Conservation (phyloP, 2,329 filamentous ascomycete genomes). For the Dactylonectria estremocensis region DNA sequence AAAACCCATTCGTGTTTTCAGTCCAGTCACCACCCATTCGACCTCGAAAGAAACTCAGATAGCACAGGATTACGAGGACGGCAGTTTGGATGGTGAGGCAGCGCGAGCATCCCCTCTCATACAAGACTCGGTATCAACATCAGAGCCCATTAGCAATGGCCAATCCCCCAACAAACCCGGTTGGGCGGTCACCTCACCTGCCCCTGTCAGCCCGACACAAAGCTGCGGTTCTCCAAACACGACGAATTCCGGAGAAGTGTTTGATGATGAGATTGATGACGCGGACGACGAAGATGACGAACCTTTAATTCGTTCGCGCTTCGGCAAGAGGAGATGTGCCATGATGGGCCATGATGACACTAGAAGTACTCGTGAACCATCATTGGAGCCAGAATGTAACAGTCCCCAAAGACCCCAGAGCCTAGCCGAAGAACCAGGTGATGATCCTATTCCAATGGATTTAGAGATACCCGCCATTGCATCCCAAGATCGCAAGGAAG, state of each 20-base stretch:
- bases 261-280: constrained; percentile 14
- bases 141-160: background rate
- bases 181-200: too few relatives aligned
- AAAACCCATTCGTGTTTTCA: background rate
- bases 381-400: constrained; percentile 15
- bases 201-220: background rate
- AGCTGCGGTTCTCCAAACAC: background rate
- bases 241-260: constrained; percentile 14
- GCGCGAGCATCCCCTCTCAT: background rate
- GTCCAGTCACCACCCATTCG: background rate
- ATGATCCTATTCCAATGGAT: constrained; percentile 8
- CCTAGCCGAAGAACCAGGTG: constrained; percentile 17
- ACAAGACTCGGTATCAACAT: constrained; percentile 1
- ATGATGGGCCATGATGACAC: constrained; percentile 17
- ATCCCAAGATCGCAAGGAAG: constrained; percentile 12
- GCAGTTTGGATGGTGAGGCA: constrained; percentile 17
- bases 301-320: background rate
- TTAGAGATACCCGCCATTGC: background rate
- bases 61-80: constrained; percentile 5
- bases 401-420: constrained; percentile 9
- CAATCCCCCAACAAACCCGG: background rate
- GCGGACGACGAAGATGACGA: constrained; percentile 11
- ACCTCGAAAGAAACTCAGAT: background rate
- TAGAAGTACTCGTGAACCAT: constrained; percentile 15
- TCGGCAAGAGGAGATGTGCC: background rate